A percentile compares a stretch with the other conserved stretches of the same genome.
These are phyloP conservation scores for Cordyceps javanica DNA, from an alignment of 2,329 filamentous ascomycete genomes.

Conservation along the genomic window DNA sequence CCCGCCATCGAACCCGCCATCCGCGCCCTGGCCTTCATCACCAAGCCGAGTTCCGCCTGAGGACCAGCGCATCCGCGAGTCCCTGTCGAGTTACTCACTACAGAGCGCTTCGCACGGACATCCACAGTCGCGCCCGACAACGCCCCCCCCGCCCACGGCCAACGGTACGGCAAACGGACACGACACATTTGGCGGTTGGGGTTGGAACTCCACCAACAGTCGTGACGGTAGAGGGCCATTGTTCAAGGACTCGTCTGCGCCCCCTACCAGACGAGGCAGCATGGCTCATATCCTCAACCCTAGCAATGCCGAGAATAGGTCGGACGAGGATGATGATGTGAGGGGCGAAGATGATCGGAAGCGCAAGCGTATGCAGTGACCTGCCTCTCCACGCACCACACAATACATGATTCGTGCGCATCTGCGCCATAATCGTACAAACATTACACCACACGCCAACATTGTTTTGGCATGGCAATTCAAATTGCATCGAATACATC, in stretches of 20 bases:
- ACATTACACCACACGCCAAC: no score
- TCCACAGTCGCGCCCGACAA: slow-evolving; percentile 47
- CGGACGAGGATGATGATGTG: slow-evolving; percentile 50
- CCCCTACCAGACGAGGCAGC: slow-evolving; percentile 51
- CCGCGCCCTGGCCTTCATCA: slow-evolving; percentile 49
- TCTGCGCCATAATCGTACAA: neutral
- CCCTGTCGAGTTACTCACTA: slow-evolving; percentile 49
- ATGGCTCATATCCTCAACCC: slow-evolving; percentile 61
- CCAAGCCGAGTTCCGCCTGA: slow-evolving; percentile 44
- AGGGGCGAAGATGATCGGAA: slow-evolving; percentile 55
- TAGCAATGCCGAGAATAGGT: slow-evolving; percentile 48
- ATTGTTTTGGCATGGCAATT: no score
- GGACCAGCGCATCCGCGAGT: slow-evolving; percentile 52
- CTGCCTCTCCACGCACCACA: neutral
- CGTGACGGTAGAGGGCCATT: slow-evolving; percentile 45
- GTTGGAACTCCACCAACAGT: slow-evolving; percentile 44
- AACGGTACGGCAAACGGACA: slow-evolving; percentile 34
- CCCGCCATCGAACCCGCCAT: slow-evolving; percentile 50
- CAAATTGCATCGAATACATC: neutral
- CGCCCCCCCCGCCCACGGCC: slow-evolving; percentile 44
- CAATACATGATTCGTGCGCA: neutral
- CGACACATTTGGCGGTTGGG: slow-evolving; percentile 50
- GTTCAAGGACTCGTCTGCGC: slow-evolving; percentile 49
- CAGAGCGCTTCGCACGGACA: slow-evolving; percentile 35
- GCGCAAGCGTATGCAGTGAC: slow-evolving; percentile 51